Conservation (phyloP, 768 basidiomycete species). For the Calocera viscosa region DNA sequence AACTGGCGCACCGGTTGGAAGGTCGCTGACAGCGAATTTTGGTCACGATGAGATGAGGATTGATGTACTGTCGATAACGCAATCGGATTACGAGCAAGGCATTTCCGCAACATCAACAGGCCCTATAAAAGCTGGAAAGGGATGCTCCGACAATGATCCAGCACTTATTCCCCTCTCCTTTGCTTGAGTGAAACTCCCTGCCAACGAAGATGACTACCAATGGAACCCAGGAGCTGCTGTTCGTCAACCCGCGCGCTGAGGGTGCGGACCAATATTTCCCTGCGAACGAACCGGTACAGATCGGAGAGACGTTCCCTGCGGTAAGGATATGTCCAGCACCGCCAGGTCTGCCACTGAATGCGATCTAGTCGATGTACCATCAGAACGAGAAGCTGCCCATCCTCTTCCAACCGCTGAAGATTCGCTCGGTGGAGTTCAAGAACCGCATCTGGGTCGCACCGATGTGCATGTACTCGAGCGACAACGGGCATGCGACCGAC, state of each 20-base stretch:
- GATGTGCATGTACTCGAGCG: conserved; percentile 47
- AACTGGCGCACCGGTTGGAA: no score
- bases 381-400: not conserved
- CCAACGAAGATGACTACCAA: not conserved
- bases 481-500: conserved; percentile 39
- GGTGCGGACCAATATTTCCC: conserved; percentile 46
- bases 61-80: no score
- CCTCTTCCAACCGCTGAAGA: conserved; percentile 43
- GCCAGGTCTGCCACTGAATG: no score
- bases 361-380: not conserved
- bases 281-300: conserved; percentile 40
- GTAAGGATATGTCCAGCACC: conserved; percentile 22
- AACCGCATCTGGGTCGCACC: conserved; percentile 50
- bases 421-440: conserved; percentile 40
- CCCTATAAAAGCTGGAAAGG: no score
- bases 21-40: no score
- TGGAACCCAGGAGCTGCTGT: not conserved
- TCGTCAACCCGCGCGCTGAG: not conserved
- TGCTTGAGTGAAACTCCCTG: not conserved
- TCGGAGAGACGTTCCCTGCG: conserved; percentile 35
- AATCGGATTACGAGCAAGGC: no score
- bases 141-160: no score
- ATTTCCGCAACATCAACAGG: no score
- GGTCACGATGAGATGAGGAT: no score
- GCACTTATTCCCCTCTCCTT: no score